A percentile compares a stretch with the other conserved stretches of the same genome.
Evolutionary conservation across 1,284 basidiomycete genomes (phyloP).

Genomic region (Cutaneotrichosporon sp.): DNA sequence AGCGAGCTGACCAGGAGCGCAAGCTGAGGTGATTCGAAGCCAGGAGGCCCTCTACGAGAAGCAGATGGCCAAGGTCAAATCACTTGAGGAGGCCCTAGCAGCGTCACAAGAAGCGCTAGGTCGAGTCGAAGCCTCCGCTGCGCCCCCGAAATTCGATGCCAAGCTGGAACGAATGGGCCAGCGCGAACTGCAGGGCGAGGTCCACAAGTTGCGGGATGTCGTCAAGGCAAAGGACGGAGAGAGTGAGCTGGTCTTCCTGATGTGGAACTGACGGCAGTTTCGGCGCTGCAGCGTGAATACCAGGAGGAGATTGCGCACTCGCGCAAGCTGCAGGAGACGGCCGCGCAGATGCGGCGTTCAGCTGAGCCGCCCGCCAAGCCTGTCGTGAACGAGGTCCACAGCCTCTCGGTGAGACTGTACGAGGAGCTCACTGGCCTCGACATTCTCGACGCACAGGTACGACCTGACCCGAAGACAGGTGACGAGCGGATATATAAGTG

Average conservation of each 20-base stretch:
- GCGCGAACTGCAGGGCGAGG: slow-evolving; percentile 40
- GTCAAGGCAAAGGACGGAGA: slow-evolving; percentile 39
- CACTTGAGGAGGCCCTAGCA: slow-evolving; percentile 39
- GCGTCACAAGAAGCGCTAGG: slow-evolving; percentile 27
- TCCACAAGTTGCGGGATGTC: slow-evolving; percentile 32
- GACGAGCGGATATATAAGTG: slow-evolving; percentile 48
- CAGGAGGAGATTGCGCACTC: slow-evolving; percentile 46
- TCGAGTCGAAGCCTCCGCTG: slow-evolving; percentile 10
- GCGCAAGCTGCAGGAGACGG: slow-evolving; percentile 34
- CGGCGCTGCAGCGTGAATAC: slow-evolving; percentile 40
- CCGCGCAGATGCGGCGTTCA: slow-evolving; percentile 11
- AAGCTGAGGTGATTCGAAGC: slow-evolving; percentile 46
- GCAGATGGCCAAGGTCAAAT: slow-evolving; percentile 32
- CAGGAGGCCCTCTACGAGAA: slow-evolving; percentile 43
- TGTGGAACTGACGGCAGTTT: slow-evolving; percentile 24
- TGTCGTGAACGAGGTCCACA: slow-evolving; percentile 18
- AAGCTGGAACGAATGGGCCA: slow-evolving; percentile 37
- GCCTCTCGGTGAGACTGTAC: slow-evolving; percentile 38
- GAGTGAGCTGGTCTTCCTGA: slow-evolving; percentile 31
- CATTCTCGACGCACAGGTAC: slow-evolving; percentile 42
- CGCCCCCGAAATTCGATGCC: slow-evolving; percentile 21
- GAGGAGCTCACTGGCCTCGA: slow-evolving; percentile 49
- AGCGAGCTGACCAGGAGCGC: slow-evolving; percentile 32
- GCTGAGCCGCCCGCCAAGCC: neutral
- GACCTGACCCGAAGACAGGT: slow-evolving; percentile 30